phyloP scores from a whole-genome alignment of 73 alveolate species.

The Tetrahymena thermophila region DNA sequence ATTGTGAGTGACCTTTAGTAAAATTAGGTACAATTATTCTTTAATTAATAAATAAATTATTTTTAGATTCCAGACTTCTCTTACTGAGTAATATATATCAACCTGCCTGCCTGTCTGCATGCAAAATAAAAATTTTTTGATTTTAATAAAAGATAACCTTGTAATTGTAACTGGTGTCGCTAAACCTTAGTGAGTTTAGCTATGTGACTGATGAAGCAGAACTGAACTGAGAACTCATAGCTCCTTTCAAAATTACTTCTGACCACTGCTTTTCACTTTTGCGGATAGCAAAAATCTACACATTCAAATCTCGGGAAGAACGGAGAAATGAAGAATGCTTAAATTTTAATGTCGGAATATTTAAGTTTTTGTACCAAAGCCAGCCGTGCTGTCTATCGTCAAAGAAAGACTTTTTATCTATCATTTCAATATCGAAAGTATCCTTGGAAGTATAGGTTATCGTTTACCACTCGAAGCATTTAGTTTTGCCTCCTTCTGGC shows the following conservation, averaged over 20 bases:
- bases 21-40: not conserved
- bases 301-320: not conserved
- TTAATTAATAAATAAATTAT: no score
- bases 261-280: not conserved
- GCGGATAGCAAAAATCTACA: not conserved
- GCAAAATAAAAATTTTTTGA: no score
- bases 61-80: not conserved
- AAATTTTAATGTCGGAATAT: not conserved
- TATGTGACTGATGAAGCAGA: not conserved
- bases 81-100: not conserved
- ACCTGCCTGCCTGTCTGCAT: no score
- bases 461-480: not conserved
- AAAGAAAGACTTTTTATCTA: not conserved
- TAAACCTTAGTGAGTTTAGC: not conserved
- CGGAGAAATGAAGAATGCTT: not conserved
- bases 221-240: not conserved
- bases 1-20: not conserved
- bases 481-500: not conserved
- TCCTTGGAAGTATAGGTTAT: not conserved
- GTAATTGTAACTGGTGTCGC: not conserved
- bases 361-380: not conserved
- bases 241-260: not conserved
- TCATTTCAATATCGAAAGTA: not conserved
- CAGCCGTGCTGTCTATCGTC: not conserved
- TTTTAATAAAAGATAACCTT: not conserved